Evolutionary conservation across 2,329 filamentous ascomycete genomes (phyloP), one percentile per base, ranked within the genome.

Genomic region (Intubia oerlemansii): DNA sequence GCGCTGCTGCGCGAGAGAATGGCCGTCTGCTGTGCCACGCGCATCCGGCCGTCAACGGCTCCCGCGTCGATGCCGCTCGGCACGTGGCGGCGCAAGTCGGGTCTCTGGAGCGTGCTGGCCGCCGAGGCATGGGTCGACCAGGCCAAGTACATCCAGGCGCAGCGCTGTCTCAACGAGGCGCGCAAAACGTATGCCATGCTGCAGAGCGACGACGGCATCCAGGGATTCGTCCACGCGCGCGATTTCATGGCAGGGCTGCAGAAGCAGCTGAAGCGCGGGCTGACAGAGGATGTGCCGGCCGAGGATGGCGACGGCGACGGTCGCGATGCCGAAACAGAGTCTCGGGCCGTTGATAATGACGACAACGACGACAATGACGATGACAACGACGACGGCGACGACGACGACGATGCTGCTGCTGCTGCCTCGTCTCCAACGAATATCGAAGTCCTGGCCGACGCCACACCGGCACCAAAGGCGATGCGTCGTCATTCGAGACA

Each of bases 1-100:
- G 79, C 79, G 0, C 60, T 98, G 10, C 58, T 92, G 40, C 81
- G 75, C 30, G 85, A 98, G 51, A 70, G 88, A 20, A 64, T 93
- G 13, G 78, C 80, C 1, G 68, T 76, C 3, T 92, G 80, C 52
- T 93, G 85, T 49, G 67, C 68, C 1, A 71, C 76, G 73, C 77
- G 3, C 52, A n/a, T 21, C 8, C n/a, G n/a, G n/a, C n/a, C n/a
- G n/a, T n/a, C n/a, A n/a, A 69, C 4, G n/a, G 74, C 77, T 2
- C 53, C 70, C 2, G 72, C 74, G 1, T 65, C 62, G 7, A 63
- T 70, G 34, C 55, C 56, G 21, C 77, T 72, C 59, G 82, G 84
- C 11, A 61, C 64, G 7, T 64, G 85, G 35, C 64, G 62, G 34
- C 64, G 88, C 27, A 98, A 93, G 54, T 78, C 84, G 3, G 88